Base-by-base conservation (phyloP, 2,329 filamentous ascomycete genomes). In the Colletotrichum destructivum region DNA sequence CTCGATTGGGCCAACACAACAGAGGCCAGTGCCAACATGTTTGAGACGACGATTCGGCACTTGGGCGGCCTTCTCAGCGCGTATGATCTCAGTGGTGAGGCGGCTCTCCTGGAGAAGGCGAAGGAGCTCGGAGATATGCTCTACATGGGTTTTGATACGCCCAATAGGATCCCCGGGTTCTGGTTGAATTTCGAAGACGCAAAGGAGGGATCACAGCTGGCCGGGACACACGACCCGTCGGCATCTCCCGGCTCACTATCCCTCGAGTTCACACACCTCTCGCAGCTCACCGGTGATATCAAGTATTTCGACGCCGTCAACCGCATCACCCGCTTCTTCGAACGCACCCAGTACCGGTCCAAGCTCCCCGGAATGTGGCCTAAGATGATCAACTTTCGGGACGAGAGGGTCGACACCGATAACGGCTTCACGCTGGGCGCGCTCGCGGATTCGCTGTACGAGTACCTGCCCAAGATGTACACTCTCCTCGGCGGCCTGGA, bases 251-350 rank as follows among this genome's bases (percentile, higher is more conserved):
- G 92, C 9, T 93, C 91, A 3, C 83, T 95, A 52, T 91, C 89
- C 1, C 81, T 95, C 69, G 93, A 95, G 77, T 91, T 95, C 78
- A 93, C 92, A 12, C 87, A 91, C 15, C 83, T 95, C 55, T 91
- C 92, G 2, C 93, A 95, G 78, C 81, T 95, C 70, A 95, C 93
- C 0, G 90, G 89, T 46, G 87, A 94, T 70, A 81, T 88, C 31
- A 94, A 92, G 76, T 95, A 94, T 81, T 94, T 92, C 77, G 91
- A 93, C 78, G 92, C 91, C 3, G 86, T 93, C 67, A 88, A 91
- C 46, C 86, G 89, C 13, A 88, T 95, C 68, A 94, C 90, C 73
- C 86, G 93, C 68, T 85, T 90, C 16, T 87, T 95, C 72, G 87
- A 92, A 68, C 81, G 84, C 8, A 88, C 88, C 65, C 93, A 96